phyloP scores from a whole-genome alignment of 2,329 filamentous ascomycete species.

The Stagonosporopsis vannaccii region DNA sequence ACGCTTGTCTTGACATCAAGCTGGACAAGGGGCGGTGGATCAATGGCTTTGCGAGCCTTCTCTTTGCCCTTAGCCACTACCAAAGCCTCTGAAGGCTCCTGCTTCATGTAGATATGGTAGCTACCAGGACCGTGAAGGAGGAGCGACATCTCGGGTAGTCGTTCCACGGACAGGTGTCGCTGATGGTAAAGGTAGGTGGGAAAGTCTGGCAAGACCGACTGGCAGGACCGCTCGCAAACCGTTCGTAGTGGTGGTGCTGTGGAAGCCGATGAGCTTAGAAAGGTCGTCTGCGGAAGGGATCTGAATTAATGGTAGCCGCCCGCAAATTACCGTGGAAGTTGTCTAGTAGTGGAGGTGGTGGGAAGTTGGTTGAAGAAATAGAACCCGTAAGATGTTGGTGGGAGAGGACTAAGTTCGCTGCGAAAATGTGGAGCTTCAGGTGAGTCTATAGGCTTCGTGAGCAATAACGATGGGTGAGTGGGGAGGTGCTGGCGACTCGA shows the following conservation, averaged over 20 bases:
- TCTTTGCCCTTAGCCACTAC: conserved; percentile 74
- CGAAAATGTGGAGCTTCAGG: not conserved
- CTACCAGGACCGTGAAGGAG: not conserved
- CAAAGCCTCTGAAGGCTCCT: conserved; percentile 72
- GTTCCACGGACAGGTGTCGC: conserved; percentile 3
- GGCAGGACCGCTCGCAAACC: not conserved
- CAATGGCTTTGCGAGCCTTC: conserved; percentile 86
- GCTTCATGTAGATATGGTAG: conserved; percentile 51
- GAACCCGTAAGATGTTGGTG: not conserved
- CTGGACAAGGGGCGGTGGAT: conserved; percentile 85
- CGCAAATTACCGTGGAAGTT: conserved; percentile 4
- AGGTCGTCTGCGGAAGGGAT: not conserved
- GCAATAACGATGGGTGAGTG: conserved; percentile 10
- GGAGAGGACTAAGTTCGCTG: not conserved
- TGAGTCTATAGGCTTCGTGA: conserved; percentile 2
- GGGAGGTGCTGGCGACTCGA: conserved; percentile 3
- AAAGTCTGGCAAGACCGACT: not conserved
- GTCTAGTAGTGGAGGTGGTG: not conserved
- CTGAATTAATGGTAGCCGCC: conserved; percentile 4
- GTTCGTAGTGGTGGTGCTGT: conserved; percentile 1
- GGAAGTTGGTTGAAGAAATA: not conserved
- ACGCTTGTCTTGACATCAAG: conserved; percentile 61
- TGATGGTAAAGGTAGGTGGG: not conserved
- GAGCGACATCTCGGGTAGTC: conserved; percentile 12
- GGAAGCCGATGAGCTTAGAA: not conserved